Evolutionary conservation across 768 basidiomycete genomes (phyloP).

Genomic region (Termitomyces bulborhizus): DNA sequence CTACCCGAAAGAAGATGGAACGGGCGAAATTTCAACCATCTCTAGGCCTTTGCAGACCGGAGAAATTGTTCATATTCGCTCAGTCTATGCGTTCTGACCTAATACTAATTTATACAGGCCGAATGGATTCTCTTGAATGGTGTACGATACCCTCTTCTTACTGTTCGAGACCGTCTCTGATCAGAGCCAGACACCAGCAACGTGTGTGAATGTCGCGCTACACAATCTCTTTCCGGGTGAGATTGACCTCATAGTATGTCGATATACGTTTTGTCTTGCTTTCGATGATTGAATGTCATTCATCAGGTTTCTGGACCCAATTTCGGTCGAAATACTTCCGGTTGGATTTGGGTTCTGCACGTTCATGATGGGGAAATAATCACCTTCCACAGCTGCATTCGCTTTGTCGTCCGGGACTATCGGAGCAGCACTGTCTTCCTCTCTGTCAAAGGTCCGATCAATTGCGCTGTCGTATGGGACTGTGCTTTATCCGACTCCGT

Average conservation of each 20-base stretch:
- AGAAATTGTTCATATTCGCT: slow-evolving; percentile 46
- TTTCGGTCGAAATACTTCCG: slow-evolving; percentile 77
- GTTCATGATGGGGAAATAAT: slow-evolving; percentile 5
- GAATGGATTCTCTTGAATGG: slow-evolving; percentile 93
- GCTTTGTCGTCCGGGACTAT: slow-evolving; percentile 89
- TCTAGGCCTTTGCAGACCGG: slow-evolving; percentile 67
- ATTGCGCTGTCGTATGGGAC: slow-evolving; percentile 89
- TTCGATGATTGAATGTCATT: not conserved
- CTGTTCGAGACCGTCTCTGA: slow-evolving; percentile 2
- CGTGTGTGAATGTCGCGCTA: slow-evolving; percentile 85
- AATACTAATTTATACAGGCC: slow-evolving; percentile 25
- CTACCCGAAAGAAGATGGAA: slow-evolving; percentile 66
- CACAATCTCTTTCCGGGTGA: slow-evolving; percentile 82
- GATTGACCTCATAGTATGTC: slow-evolving; percentile 82
- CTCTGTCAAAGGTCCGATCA: slow-evolving; percentile 62
- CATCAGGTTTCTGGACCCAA: slow-evolving; percentile 80
- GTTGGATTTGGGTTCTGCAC: slow-evolving; percentile 29
- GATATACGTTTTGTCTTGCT: slow-evolving; percentile 2
- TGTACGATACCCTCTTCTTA: slow-evolving; percentile 31
- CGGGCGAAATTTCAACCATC: slow-evolving; percentile 57
- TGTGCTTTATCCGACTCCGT: slow-evolving; percentile 63
- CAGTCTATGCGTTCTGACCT: not conserved
- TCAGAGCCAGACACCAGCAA: slow-evolving; percentile 71
- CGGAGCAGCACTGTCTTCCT: slow-evolving; percentile 83
- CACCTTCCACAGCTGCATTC: slow-evolving; percentile 58